Evolutionary conservation across 208 protist genomes (phyloP), one percentile per base, ranked within the genome.

Genomic region (Leishmania braziliensis): DNA sequence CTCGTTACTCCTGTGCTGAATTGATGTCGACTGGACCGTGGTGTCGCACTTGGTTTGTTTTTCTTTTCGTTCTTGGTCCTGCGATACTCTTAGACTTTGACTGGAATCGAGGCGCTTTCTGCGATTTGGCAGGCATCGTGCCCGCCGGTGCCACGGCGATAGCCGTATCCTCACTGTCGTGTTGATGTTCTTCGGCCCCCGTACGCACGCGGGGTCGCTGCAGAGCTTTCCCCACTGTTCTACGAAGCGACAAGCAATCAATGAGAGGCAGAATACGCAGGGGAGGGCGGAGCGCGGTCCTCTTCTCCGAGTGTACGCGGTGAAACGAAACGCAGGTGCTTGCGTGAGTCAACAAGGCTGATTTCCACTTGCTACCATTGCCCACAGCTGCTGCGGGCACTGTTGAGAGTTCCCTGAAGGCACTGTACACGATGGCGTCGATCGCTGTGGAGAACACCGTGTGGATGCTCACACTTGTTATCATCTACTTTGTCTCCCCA

Each of bases 21-120:
- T 46, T 46, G 43, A 46, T 53, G 53, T 60, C 46, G 60, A 5
- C 20, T 29, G 60, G n/a, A 65, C 5, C 20, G 69, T 53, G n/a
- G 43, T 74, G 36, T 46, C 26, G 54, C 69, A 20, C 39, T 75
- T 58, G n/a, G 36, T 65, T 77, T 70, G n/a, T 56, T 71, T 18
- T 18, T 39, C 39, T 54, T 69, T 65, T 50, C 26, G 69, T 51
- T 78, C 39, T 58, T 43, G 46, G 46, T 14, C 6, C 12, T 33
- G n/a, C 26, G 16, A 26, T 39, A 3, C 5, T 1, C 58, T 54
- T 14, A 26, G 26, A 77, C 50, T 39, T 62, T 66, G 73, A 65
- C 29, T 14, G 62, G 14, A 29, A 23, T 63, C 26, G 0, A 29
- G 20, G 39, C 14, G 20, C 18, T 39, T 71, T 71, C 20, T 71